Base-by-base conservation (phyloP, 164 flowering plant genomes). In the Tetrastigma voinierianum region DNA sequence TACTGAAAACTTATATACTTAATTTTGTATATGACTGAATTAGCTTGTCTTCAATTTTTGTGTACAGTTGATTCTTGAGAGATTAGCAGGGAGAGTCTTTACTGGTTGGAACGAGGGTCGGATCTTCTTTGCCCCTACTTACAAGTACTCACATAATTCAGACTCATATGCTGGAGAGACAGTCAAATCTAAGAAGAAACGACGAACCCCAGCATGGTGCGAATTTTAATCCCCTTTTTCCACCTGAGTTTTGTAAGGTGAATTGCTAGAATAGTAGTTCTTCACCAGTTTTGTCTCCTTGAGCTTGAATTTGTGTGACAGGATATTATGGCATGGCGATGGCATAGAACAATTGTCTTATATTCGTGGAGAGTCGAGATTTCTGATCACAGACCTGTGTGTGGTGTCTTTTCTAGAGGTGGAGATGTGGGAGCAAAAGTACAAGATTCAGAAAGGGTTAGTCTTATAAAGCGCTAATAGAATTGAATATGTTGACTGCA, bases 341-440 rank as follows among this genome's bases (percentile, higher is more conserved):
- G 91, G 96, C 44, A 84, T n/a, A 1, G 91, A 96, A 43, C 97
- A 90, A 47, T 58, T 87, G 57, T 81, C 86, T 1, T 96, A n/a
- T n/a, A 74, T 83, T 12, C 87, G 99, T 0, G 91, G 91, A 3
- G 99, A 96, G 62, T 96, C 99, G n/a, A 88, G 96, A 76, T 87
- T 96, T 96, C 99, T 0, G 98, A 96, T 72, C 99, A 96, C 72
- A 79, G 97, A 61, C 98, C 99, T 0, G 99, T 93, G 1, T 96
- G 96, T 74, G 83, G 91, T 0, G 84, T 83, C 1, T 96, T 96
- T 59, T 55, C 82, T 0, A 52, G 80, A 77, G 48, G 84, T 86
- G 20, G 88, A 85, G 71, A 57, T 51, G 15, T n/a, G 69, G 71
- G 49, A 74, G 56, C 66, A 78, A 64, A 25, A 70, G 46, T 45